Evolutionary conservation across 257 asterid species (phyloP).

Genomic region (Catharanthus roseus): DNA sequence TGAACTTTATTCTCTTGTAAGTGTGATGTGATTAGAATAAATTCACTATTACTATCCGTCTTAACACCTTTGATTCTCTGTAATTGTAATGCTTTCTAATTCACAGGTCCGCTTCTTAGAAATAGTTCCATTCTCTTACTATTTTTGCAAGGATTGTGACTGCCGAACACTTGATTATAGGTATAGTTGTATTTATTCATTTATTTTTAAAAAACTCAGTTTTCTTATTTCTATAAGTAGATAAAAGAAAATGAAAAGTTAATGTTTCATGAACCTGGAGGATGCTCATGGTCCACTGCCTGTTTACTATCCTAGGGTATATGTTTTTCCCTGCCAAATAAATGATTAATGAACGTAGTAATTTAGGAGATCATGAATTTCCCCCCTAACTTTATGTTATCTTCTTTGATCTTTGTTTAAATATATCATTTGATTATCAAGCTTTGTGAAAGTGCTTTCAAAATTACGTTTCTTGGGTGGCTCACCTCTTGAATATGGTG

Average conservation of each 20-base stretch:
- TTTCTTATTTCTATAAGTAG: not conserved
- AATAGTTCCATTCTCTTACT: constrained; percentile 75
- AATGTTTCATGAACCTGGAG: not conserved
- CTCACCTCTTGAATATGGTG: constrained; percentile 1
- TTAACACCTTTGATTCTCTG: not conserved
- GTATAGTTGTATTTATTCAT: constrained; percentile 46
- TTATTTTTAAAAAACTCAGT: not conserved
- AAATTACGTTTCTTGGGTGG: not conserved
- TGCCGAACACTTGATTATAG: constrained; percentile 80
- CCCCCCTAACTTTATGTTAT: too few relatives aligned
- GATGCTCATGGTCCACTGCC: not conserved
- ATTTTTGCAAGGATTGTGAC: constrained; percentile 96
- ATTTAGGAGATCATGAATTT: not conserved
- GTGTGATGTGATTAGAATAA: constrained; percentile 22
- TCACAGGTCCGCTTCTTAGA: constrained; percentile 87
- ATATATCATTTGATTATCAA: not conserved
- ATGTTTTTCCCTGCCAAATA: not conserved
- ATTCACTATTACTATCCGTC: not conserved
- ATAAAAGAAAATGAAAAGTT: not conserved
- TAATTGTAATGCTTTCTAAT: not conserved
- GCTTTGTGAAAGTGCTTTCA: not conserved
- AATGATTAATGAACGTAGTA: not conserved
- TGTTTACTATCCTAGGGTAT: too few relatives aligned
- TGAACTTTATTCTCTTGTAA: constrained; percentile 94
- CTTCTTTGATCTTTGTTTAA: not conserved